Conservation (phyloP, 2,329 filamentous ascomycete species). For the Drechslera avenae region DNA sequence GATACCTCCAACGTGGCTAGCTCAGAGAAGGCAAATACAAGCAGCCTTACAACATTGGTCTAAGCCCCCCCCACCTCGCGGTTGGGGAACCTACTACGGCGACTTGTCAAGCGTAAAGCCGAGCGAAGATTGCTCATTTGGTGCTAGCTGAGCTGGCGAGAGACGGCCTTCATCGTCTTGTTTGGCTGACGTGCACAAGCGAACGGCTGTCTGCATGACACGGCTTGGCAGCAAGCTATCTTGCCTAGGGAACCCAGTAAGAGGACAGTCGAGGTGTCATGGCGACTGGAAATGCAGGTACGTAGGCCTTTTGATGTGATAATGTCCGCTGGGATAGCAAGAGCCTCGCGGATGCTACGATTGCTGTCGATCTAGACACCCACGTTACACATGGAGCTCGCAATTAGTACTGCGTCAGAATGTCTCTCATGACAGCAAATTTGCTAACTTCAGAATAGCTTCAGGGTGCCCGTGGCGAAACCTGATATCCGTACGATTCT, state of each 20-base stretch:
- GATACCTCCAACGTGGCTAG: constrained; percentile 32
- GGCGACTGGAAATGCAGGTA: constrained; percentile 11
- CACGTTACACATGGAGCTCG: constrained; percentile 10
- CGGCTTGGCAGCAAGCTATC: constrained; percentile 26
- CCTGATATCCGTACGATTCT: not conserved
- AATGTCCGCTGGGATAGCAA: constrained; percentile 4
- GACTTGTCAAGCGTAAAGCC: constrained; percentile 10
- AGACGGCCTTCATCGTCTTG: constrained; percentile 26
- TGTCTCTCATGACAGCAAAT: not conserved
- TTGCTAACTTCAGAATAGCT: not conserved
- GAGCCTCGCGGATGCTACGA: constrained; percentile 6
- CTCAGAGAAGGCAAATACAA: constrained; percentile 20
- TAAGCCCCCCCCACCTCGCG: constrained; percentile 3
- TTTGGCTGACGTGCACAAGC: constrained; percentile 38
- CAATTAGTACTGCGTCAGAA: not conserved
- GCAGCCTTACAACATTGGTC: constrained; percentile 20
- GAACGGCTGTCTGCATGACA: constrained; percentile 37
- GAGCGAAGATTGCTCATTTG: constrained; percentile 31
- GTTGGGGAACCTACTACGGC: constrained; percentile 18
- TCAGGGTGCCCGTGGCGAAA: not conserved
- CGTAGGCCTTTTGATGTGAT: constrained; percentile 5
- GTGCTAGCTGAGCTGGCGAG: constrained; percentile 38
- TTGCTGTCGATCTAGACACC: constrained; percentile 11
- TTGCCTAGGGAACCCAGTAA: constrained; percentile 8
- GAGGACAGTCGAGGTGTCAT: constrained; percentile 16